These are phyloP conservation scores for Termitomyces sp. DNA, from an alignment of 768 basidiomycete genomes.

Conservation along the genomic window DNA sequence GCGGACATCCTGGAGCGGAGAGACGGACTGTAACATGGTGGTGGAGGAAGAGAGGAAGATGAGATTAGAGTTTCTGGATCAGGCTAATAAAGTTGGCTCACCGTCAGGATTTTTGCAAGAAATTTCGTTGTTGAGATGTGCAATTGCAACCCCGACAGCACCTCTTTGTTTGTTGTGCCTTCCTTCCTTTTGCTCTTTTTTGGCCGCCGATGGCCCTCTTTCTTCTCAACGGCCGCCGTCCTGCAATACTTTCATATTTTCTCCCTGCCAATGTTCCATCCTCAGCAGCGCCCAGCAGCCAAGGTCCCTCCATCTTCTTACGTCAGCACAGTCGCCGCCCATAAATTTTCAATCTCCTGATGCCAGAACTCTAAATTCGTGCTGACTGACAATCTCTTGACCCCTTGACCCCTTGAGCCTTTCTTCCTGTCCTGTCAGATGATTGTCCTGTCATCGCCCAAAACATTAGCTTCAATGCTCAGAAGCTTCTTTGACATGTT, in stretches of 20 bases:
- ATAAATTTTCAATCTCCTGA: conserved; percentile 16
- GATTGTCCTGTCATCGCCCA: not conserved
- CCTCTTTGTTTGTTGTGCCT: conserved; percentile 27
- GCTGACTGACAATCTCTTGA: not conserved
- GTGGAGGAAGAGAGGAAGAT: conserved; percentile 23
- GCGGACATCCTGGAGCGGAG: conserved; percentile 30
- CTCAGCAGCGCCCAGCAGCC: not conserved
- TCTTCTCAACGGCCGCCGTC: not conserved
- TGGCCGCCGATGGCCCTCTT: conserved; percentile 1
- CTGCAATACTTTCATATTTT: not conserved
- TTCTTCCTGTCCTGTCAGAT: not conserved
- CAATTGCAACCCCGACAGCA: conserved; percentile 38
- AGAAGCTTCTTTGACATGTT: conserved; percentile 7
- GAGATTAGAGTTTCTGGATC: conserved; percentile 57
- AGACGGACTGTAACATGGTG: conserved; percentile 21
- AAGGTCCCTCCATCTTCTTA: conserved; percentile 8
- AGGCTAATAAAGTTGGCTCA: conserved; percentile 61
- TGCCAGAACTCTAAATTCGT: not conserved
- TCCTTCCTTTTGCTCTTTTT: conserved; percentile 6
- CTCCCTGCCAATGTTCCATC: not conserved
- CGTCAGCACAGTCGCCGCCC: conserved; percentile 19
- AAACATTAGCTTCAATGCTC: not conserved
- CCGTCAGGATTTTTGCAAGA: conserved; percentile 58
- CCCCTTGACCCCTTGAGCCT: not conserved
- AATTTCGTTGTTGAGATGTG: conserved; percentile 34